phyloP scores from a whole-genome alignment of 805 yeast genomes.

The Ogataea thermomethanolica region DNA sequence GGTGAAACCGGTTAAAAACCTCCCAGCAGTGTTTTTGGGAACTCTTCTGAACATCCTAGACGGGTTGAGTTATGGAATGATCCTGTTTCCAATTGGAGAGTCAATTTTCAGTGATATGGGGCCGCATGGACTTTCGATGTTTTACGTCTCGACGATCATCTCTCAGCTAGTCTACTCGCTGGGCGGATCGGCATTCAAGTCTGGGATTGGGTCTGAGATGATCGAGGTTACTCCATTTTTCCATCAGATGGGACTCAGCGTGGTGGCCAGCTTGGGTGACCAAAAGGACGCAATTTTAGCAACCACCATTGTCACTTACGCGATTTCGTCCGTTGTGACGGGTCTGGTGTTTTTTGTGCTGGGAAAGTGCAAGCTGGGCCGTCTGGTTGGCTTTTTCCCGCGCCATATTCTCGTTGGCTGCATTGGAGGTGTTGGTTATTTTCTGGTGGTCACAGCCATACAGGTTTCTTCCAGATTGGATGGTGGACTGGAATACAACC shows the following conservation, averaged over 20 bases:
- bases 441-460: conserved; percentile 82
- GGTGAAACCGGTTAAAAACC: conserved; percentile 41
- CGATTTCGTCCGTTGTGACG: conserved; percentile 78
- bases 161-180: conserved; percentile 84
- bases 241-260: conserved; percentile 85
- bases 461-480: conserved; percentile 86
- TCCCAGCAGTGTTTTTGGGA: conserved; percentile 87
- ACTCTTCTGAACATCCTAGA: conserved; percentile 82
- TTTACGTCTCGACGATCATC: conserved; percentile 85
- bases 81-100: conserved; percentile 88
- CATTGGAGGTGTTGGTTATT: conserved; percentile 97
- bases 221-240: conserved; percentile 98
- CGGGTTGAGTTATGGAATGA: conserved; percentile 96
- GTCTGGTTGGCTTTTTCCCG: conserved; percentile 92
- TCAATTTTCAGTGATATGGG: conserved; percentile 74
- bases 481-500: conserved; percentile 64
- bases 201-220: conserved; percentile 98
- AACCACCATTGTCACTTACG: conserved; percentile 84
- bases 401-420: conserved; percentile 95
- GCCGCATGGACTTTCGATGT: conserved; percentile 89
- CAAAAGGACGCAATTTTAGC: conserved; percentile 55
- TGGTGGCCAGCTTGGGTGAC: conserved; percentile 50
- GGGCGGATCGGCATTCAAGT: conserved; percentile 85
- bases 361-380: conserved; percentile 79
- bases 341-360: conserved; percentile 74